phyloP scores from a whole-genome alignment of 352 stramenopile genomes.

The Globisporangium okanoganense region DNA sequence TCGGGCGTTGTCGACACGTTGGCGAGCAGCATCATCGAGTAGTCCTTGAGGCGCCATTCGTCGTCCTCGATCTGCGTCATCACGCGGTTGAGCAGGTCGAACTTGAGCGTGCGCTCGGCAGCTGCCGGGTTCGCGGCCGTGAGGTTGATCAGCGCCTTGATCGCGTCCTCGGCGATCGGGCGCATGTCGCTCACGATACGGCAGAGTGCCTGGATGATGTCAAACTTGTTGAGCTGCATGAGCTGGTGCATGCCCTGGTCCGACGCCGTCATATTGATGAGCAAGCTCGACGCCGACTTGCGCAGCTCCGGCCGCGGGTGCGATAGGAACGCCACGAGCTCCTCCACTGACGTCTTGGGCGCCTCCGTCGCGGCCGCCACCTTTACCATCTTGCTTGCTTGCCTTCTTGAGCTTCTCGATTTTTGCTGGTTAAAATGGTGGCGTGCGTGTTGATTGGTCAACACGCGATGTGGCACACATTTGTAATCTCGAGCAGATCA shows the following conservation, averaged over 20 bases:
- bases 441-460: conserved; percentile 3
- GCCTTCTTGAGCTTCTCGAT: not conserved
- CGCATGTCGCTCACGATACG: conserved; percentile 82
- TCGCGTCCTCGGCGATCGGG: conserved; percentile 78
- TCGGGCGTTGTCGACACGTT: conserved; percentile 76
- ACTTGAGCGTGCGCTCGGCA: conserved; percentile 73
- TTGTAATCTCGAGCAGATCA: not conserved
- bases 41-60: conserved; percentile 80
- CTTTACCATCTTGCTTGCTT: conserved; percentile 30
- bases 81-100: conserved; percentile 80
- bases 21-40: conserved; percentile 86
- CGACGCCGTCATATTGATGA: conserved; percentile 81
- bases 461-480: not conserved
- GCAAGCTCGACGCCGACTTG: conserved; percentile 78
- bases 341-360: conserved; percentile 73
- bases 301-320: conserved; percentile 79
- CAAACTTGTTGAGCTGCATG: conserved; percentile 62
- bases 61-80: conserved; percentile 81
- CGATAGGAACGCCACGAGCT: conserved; percentile 79
- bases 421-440: conserved; percentile 13
- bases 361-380: conserved; percentile 32
- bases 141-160: conserved; percentile 86
- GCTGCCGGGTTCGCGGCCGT: conserved; percentile 64
- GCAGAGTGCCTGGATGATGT: conserved; percentile 76
- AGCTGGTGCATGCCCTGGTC: conserved; percentile 78